phyloP scores from a whole-genome alignment of 192 early-diverging fungal genomes.

The Geranomyces variabilis region DNA sequence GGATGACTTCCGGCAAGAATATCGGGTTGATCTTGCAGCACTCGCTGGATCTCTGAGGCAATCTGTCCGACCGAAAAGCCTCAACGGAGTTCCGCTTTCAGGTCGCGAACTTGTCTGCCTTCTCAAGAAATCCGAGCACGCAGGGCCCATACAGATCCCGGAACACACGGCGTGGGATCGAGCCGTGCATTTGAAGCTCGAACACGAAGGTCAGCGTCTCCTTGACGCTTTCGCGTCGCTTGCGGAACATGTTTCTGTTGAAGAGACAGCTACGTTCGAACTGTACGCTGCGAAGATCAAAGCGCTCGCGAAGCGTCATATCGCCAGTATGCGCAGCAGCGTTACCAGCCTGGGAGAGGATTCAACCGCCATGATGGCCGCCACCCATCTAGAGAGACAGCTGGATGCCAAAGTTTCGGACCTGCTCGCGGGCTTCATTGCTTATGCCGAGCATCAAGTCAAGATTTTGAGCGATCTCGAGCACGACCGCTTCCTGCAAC shows the following conservation, averaged over 20 bases:
- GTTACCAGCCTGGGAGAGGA: conserved; percentile 24
- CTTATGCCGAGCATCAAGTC: conserved; percentile 11
- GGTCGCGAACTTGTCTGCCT: conserved; percentile 23
- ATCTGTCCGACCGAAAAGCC: conserved; percentile 13
- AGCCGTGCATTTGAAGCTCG: conserved; percentile 31
- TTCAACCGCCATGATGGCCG: conserved; percentile 7
- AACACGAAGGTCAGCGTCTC: conserved; percentile 23
- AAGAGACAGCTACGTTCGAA: not conserved
- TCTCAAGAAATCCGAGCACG: conserved; percentile 12
- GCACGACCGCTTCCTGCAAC: conserved; percentile 4
- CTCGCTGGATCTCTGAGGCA: not conserved
- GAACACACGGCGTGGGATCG: conserved; percentile 32
- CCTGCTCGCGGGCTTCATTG: not conserved
- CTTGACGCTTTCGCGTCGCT: conserved; percentile 6
- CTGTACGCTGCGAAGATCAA: conserved; percentile 1
- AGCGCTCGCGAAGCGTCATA: not conserved
- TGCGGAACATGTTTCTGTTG: not conserved
- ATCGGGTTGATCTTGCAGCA: conserved; percentile 8
- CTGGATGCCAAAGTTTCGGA: not conserved
- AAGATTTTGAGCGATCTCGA: conserved; percentile 1
- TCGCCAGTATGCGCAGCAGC: conserved; percentile 8
- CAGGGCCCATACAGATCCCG: conserved; percentile 26
- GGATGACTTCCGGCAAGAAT: conserved; percentile 23
- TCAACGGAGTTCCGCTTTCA: conserved; percentile 15
- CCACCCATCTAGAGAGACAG: conserved; percentile 17